Base-by-base conservation (phyloP, 192 early-diverging fungal genomes). In the Coemansia sp. region DNA sequence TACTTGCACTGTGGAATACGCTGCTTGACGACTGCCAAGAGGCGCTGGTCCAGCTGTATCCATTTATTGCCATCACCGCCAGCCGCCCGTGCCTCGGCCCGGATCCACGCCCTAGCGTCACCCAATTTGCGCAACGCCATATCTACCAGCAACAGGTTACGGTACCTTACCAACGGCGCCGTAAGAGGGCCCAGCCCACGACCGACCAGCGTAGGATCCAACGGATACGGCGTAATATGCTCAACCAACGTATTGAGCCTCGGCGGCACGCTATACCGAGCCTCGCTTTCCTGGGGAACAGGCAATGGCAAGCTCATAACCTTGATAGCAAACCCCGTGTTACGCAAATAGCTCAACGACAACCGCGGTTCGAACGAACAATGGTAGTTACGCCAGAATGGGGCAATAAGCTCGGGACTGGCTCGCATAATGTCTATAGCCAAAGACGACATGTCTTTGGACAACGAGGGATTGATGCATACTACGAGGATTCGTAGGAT, bases 321-420 rank as follows among this genome's bases (percentile, higher is more conserved):
- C 50, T 75, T 74, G 39, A 75, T 46, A 3, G 72, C 77, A 64
- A 84, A 76, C 27, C 77, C 67, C 9, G 77, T 76, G 17, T 67
- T 72, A 7, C 73, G 74, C 60, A 84, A 62, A 42, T 70, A 79
- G 46, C 65, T 70, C 45, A 79, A 53, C 45, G 82, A 70, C 58
- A 76, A 61, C 60, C 77, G 73, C 20, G 82, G 77, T 65, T 84
- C 82, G 11, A 84, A 66, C 66, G 77, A 68, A 40, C 67, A 55
- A 11, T 32, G 24, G 46, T 64, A 71, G 70, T 61, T 71, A 40
- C 74, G 76, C 82, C 82, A 84, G 53, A 74, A 84, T 17, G 82
- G 82, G 19, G 82, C 82, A 39, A 79, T 64, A 22, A 84, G 77
- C 68, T 84, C 82, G 10, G 82, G 82, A 36, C 68, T 79, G 24